Percentiles rank a stretch among this genome's conserved stretches.
These are phyloP conservation scores for Withania somnifera DNA, from an alignment of 305 asterid genomes.

Conservation along the genomic window DNA sequence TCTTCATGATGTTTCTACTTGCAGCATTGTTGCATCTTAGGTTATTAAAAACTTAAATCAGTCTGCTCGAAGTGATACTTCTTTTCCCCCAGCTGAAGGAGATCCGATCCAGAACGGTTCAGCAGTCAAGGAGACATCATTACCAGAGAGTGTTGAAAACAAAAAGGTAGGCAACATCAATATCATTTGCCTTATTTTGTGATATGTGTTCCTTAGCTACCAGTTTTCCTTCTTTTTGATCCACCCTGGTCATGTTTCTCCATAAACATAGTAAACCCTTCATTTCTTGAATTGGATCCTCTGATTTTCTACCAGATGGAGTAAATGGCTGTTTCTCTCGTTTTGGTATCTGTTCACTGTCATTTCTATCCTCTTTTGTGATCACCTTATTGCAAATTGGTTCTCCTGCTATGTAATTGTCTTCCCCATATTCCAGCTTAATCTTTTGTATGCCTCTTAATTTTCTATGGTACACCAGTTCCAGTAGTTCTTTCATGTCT, in stretches of 20 bases:
- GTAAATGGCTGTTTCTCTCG: neutral
- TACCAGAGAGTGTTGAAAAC: slow-evolving; percentile 36
- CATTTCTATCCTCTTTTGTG: neutral
- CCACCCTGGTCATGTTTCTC: neutral
- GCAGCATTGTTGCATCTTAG: neutral
- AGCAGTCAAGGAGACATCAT: slow-evolving; percentile 28
- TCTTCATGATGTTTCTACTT: neutral
- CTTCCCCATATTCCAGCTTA: neutral
- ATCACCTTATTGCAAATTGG: neutral
- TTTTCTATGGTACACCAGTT: neutral
- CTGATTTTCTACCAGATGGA: neutral
- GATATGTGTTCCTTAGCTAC: neutral
- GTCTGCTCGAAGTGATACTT: neutral
- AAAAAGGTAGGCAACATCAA: slow-evolving; percentile 34
- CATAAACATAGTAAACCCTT: neutral
- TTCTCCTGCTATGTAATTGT: slow-evolving; percentile 1
- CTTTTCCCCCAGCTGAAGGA: slow-evolving; percentile 1
- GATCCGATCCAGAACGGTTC: slow-evolving; percentile 6
- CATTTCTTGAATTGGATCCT: neutral
- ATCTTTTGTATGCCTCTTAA: neutral
- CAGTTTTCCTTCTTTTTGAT: neutral
- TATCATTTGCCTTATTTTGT: slow-evolving; percentile 12
- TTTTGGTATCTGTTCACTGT: neutral
- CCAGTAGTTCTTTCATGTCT: neutral
- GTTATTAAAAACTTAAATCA: neutral